Evolutionary conservation across 2,329 filamentous ascomycete genomes (phyloP).

Genomic region (Didymellaceae sp.): DNA sequence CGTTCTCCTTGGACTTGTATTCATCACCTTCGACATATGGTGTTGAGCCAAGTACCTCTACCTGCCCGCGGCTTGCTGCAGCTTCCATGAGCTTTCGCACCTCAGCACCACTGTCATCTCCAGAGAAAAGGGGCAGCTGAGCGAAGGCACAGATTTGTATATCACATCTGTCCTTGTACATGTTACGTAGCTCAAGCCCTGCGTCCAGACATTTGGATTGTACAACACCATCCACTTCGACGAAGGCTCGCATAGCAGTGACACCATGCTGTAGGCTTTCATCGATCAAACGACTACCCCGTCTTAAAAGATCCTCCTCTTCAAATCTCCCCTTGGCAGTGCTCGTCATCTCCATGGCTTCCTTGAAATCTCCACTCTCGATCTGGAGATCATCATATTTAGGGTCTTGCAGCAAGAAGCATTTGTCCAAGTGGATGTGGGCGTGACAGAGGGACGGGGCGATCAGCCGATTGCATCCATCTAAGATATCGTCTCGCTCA

Average conservation of each 20-base stretch:
- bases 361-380: conserved; percentile 66
- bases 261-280: conserved; percentile 70
- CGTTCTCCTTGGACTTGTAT: conserved; percentile 61
- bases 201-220: conserved; percentile 63
- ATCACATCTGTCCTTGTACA: conserved; percentile 60
- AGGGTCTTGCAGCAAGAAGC: conserved; percentile 65
- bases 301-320: conserved; percentile 65
- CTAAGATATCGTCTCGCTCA: conserved; percentile 46
- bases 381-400: conserved; percentile 68
- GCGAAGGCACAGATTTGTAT: conserved; percentile 75
- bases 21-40: conserved; percentile 70
- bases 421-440: conserved; percentile 75
- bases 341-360: conserved; percentile 66
- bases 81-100: conserved; percentile 60
- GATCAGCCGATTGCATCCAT: conserved; percentile 53
- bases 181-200: conserved; percentile 62
- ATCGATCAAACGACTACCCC: conserved; percentile 69
- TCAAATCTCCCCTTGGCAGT: conserved; percentile 70
- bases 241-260: conserved; percentile 72
- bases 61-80: conserved; percentile 51
- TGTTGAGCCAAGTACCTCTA: conserved; percentile 70
- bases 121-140: conserved; percentile 71
- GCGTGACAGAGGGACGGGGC: conserved; percentile 71
- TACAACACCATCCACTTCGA: conserved; percentile 72
- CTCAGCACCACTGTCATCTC: conserved; percentile 54